phyloP scores from a whole-genome alignment of 2,329 filamentous ascomycete genomes.

The Alternaria sp. region DNA sequence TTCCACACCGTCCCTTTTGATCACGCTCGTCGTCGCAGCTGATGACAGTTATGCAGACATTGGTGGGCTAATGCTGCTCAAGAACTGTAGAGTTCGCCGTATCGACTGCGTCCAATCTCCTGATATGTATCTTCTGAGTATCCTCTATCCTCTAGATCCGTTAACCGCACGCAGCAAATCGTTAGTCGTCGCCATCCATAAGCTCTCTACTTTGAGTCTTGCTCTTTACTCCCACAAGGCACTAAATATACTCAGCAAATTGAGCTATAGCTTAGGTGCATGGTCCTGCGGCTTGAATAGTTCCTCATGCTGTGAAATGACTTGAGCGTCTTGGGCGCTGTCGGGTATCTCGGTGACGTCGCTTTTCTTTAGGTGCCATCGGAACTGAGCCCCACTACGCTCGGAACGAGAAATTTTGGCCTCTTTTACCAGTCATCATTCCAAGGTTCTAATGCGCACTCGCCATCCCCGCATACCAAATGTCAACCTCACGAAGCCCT shows the following conservation, averaged over 20 bases:
- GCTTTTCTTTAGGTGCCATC: constrained; percentile 18
- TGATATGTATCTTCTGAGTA: too few species aligned
- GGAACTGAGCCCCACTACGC: constrained; percentile 25
- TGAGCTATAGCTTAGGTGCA: background rate
- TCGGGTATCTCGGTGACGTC: constrained; percentile 27
- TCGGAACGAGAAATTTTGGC: constrained; percentile 37
- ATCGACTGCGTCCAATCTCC: background rate
- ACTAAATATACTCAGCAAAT: background rate
- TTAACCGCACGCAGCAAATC: too few species aligned
- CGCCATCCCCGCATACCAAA: constrained; percentile 43
- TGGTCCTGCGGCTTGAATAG: background rate
- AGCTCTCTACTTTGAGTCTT: background rate
- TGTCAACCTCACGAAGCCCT: constrained; percentile 37
- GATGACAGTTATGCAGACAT: background rate
- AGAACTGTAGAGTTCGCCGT: background rate
- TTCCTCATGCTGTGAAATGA: background rate
- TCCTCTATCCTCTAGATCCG: too few species aligned
- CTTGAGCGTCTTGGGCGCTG: background rate
- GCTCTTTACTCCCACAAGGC: background rate
- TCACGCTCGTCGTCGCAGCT: background rate
- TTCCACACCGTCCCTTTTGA: background rate
- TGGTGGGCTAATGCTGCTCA: background rate
- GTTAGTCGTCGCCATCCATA: background rate
- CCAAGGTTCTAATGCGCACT: constrained; percentile 38
- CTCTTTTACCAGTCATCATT: constrained; percentile 35